Base-by-base conservation (phyloP, 2,329 filamentous ascomycete genomes). In the Lasiodiplodia citricola region DNA sequence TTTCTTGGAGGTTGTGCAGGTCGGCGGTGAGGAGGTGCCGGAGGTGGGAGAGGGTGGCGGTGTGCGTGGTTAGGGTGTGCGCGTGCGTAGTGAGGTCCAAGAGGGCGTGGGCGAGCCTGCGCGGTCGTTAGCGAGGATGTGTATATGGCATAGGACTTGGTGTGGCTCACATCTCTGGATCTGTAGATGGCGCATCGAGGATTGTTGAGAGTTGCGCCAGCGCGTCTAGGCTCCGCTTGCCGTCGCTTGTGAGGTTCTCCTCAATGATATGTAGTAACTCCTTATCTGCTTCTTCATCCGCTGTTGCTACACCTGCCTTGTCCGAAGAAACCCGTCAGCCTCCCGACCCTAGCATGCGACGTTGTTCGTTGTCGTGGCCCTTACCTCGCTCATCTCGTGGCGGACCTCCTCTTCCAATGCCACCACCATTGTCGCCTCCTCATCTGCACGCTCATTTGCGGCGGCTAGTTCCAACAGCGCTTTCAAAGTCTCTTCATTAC, bases 401-500 rank as follows among this genome's bases (percentile, higher is more conserved):
- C 58, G 37, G 23, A 58, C 58, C 52, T 68, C 67, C 14, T 68
- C 67, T 16, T 83, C 80, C 4, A 93, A 79, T 2, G 90, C 87
- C 35, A 86, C 82, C 11, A 92, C 74, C 1, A 90, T 79, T 2
- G 83, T 82, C 18, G 85, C 84, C 73, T 92, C 89, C 74, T 94
- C 92, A 71, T 94, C 91, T 6, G 91, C 92, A 14, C 87, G 82
- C 76, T 97, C 94, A 77, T 96, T 97, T 52, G 89, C 84, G 13
- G 89, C 84, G 23, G 92, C 92, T 8, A 97, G 85, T 31, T 90
- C 87, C 10, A 96, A 86, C 4, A 97, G 85, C 1, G 87, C 89
- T 71, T 89, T 90, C 62, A 97, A 84, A 0, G 94, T 97, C 56
- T 95, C 92, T 37, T 91, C 86, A 76, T 96, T 97, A 74, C 93